phyloP scores from a whole-genome alignment of 192 early-diverging fungal species.

The Podila minutissima region DNA sequence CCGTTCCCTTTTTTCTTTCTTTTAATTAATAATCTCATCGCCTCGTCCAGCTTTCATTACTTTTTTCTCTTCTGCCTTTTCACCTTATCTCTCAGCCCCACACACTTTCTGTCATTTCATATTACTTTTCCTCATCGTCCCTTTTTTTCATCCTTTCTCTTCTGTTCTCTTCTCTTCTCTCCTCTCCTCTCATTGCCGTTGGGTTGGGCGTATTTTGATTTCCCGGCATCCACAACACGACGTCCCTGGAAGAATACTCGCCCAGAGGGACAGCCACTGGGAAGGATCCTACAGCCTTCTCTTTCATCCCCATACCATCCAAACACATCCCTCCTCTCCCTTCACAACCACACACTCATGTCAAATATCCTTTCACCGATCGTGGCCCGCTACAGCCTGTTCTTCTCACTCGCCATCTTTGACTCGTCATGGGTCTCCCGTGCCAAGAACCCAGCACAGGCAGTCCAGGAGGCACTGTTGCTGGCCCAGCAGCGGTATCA shows the following conservation, averaged over 20 bases:
- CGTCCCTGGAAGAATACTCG: no score
- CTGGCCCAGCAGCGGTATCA: constrained; percentile 33
- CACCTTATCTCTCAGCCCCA: background rate
- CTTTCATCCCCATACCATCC: background rate
- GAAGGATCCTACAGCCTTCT: background rate
- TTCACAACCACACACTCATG: constrained; percentile 6
- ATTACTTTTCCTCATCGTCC: no score
- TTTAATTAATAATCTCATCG: background rate
- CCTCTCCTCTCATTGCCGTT: background rate
- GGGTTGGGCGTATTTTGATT: no score
- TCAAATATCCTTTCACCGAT: constrained; percentile 41
- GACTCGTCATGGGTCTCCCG: constrained; percentile 30
- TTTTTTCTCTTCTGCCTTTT: background rate
- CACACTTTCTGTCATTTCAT: no score
- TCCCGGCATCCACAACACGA: background rate
- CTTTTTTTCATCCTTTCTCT: background rate
- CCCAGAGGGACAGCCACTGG: no score
- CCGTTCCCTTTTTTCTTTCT: background rate
- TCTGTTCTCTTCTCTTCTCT: background rate
- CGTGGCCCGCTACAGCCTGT: constrained; percentile 47
- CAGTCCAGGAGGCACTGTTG: constrained; percentile 12
- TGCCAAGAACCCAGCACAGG: constrained; percentile 17
- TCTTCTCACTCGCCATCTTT: constrained; percentile 30
- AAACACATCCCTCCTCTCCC: background rate
- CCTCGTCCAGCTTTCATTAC: background rate